Evolutionary conservation across 2,329 filamentous ascomycete species (phyloP).

Genomic region (Pezicula radicicola): DNA sequence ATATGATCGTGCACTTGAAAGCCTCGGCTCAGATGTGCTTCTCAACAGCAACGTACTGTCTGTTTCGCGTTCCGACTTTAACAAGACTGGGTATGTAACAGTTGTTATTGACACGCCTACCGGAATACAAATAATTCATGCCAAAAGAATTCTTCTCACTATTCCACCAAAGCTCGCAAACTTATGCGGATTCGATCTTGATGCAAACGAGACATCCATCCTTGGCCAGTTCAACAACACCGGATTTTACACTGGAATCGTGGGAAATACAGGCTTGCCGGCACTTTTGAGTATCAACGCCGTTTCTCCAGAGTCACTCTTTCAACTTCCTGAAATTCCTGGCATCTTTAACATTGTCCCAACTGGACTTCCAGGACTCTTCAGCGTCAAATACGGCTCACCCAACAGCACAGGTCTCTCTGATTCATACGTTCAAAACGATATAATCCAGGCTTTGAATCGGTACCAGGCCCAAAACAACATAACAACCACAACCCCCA

Average conservation of each 20-base stretch:
- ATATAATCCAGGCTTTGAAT: conserved; percentile 10
- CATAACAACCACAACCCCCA: neutral
- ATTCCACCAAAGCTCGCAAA: conserved; percentile 36
- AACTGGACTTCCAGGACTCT: conserved; percentile 13
- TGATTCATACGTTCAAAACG: conserved; percentile 10
- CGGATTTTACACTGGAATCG: conserved; percentile 35
- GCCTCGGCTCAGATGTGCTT: conserved; percentile 10
- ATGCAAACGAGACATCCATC: conserved; percentile 27
- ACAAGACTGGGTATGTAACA: conserved; percentile 11
- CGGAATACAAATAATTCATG: conserved; percentile 30
- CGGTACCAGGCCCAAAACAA: conserved; percentile 7
- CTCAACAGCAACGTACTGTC: conserved; percentile 11
- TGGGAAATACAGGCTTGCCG: conserved; percentile 35
- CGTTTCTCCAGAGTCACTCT: conserved; percentile 23
- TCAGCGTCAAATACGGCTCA: conserved; percentile 12
- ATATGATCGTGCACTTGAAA: conserved; percentile 9
- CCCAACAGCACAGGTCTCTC: neutral
- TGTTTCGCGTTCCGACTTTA: conserved; percentile 7
- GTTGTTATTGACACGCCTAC: conserved; percentile 28
- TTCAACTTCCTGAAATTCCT: conserved; percentile 28
- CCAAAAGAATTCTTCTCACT: conserved; percentile 38
- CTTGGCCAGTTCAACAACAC: conserved; percentile 36
- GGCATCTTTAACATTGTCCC: conserved; percentile 23
- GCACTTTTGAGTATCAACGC: conserved; percentile 22
- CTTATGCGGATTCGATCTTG: conserved; percentile 34